phyloP scores from a whole-genome alignment of 495 filamentous ascomycete species.

The Aspergillus carlsbadensis region DNA sequence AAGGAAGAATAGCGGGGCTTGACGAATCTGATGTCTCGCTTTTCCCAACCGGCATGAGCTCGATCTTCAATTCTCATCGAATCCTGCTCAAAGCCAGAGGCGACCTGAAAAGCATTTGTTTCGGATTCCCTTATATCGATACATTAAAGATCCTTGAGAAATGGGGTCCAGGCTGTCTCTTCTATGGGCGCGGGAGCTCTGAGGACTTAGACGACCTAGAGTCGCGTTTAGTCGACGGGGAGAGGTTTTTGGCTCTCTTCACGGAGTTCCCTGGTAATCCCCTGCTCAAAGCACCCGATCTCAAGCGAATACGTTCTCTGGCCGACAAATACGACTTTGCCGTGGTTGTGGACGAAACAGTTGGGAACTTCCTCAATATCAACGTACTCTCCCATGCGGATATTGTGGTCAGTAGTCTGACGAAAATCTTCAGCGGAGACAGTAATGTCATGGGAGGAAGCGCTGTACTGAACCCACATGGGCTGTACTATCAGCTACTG shows the following conservation, averaged over 20 bases:
- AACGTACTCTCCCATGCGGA: conserved; percentile 88
- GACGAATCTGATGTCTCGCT: conserved; percentile 88
- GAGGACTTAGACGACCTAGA: conserved; percentile 89
- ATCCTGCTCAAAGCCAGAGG: conserved; percentile 58
- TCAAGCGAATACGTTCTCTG: conserved; percentile 72
- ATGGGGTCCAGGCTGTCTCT: conserved; percentile 87
- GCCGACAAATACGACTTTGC: conserved; percentile 86
- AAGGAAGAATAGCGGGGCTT: conserved; percentile 63
- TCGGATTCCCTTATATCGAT: conserved; percentile 90
- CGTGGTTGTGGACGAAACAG: conserved; percentile 91
- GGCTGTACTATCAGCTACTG: conserved; percentile 65
- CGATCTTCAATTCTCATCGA: conserved; percentile 87
- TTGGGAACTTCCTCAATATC: conserved; percentile 94
- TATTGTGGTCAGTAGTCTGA: conserved; percentile 88
- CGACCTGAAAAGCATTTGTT: conserved; percentile 36
- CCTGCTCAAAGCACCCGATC: conserved; percentile 78
- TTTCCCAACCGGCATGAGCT: conserved; percentile 87
- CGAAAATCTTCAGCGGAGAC: conserved; percentile 95
- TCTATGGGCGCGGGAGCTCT: conserved; percentile 82
- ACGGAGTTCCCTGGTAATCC: conserved; percentile 96
- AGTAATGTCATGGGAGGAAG: conserved; percentile 98
- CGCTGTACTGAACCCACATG: conserved; percentile 78
- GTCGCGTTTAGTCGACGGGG: conserved; percentile 63
- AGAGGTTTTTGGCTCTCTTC: conserved; percentile 81
- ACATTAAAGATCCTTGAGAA: conserved; percentile 93